Conservation (phyloP, 305 asterid species). For the Ruellia speciosa region DNA sequence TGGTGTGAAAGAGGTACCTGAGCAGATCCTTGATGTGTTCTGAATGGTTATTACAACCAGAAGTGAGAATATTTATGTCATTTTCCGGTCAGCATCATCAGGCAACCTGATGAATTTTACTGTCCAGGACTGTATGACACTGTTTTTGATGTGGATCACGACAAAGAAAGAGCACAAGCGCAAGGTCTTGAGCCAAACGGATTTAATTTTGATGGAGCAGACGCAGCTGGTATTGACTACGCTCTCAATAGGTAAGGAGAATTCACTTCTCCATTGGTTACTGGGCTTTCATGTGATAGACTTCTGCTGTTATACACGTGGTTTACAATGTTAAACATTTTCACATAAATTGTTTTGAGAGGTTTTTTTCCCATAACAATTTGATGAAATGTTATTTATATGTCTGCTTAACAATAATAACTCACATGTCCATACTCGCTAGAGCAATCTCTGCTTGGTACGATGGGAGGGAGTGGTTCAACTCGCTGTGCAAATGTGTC, state of each 20-base stretch:
- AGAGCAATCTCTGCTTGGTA: constrained; percentile 90
- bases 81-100: no score
- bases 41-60: no score
- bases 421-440: constrained; percentile 13
- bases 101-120: not conserved
- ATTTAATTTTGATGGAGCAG: constrained; percentile 91
- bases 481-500: constrained; percentile 66
- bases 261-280: not conserved
- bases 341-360: not conserved
- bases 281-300: not conserved
- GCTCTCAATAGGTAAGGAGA: constrained; percentile 79
- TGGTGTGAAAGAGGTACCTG: no score
- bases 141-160: constrained; percentile 93
- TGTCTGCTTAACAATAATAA: not conserved
- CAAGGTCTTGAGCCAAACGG: constrained; percentile 86
- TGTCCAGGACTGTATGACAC: constrained; percentile 83
- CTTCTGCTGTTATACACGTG: not conserved
- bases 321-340: not conserved
- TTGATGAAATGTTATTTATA: not conserved
- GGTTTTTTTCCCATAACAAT: no score
- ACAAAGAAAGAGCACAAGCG: constrained; percentile 69
- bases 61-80: no score
- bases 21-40: no score
- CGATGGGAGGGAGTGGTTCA: constrained; percentile 79
- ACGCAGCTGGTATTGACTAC: constrained; percentile 89